These are phyloP conservation scores for Cornus suecica DNA, from an alignment of 148 eudicot species.

Conservation along the genomic window DNA sequence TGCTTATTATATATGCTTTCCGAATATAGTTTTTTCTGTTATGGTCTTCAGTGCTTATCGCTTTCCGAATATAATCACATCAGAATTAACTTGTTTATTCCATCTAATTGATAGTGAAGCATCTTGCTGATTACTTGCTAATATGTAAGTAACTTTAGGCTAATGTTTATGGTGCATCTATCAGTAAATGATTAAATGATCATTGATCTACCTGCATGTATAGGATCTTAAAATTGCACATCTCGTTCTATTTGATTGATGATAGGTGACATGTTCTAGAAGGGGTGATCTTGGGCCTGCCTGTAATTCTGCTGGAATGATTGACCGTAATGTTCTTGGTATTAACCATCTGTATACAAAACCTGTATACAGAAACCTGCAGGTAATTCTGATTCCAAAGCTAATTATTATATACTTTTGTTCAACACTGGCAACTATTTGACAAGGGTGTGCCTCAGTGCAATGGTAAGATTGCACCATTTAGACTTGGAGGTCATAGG, in stretches of 20 bases:
- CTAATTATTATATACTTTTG: background rate
- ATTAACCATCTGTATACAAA: conserved; percentile 61
- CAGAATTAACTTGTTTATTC: background rate
- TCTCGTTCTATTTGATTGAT: background rate
- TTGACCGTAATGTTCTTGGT: conserved; percentile 77
- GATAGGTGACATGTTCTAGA: conserved; percentile 62
- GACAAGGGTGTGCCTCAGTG: background rate
- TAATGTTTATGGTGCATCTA: background rate
- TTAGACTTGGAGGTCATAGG: no score
- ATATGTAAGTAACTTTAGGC: background rate
- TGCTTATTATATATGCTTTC: background rate
- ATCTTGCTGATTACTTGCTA: background rate
- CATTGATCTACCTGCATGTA: background rate
- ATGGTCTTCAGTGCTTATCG: no score
- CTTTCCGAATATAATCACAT: background rate
- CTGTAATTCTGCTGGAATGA: conserved; percentile 84
- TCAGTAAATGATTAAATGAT: background rate
- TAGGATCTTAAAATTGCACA: background rate
- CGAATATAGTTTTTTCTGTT: no score
- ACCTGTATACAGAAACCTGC: conserved; percentile 59
- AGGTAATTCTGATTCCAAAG: conserved; percentile 44
- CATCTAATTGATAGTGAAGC: background rate
- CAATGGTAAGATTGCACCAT: no score
- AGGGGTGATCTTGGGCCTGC: conserved; percentile 82
- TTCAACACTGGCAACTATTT: background rate